Conservation (phyloP, 306 rosid genomes). For the Purshia tridentata region DNA sequence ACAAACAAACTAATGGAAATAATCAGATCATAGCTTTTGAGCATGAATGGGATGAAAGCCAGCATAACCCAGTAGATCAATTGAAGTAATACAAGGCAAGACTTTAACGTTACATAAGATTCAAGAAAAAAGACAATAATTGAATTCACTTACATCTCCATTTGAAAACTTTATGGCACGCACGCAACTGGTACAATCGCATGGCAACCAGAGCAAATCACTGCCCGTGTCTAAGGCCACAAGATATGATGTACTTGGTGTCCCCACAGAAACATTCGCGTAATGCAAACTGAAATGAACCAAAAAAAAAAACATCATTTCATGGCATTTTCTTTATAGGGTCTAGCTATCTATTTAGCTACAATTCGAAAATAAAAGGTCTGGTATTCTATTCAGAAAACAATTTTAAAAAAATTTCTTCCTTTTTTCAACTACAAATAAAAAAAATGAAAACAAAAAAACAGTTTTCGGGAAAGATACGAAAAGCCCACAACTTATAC, state of each 20-base stretch:
- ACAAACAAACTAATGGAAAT: background rate
- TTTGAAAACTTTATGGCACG: conserved; percentile 12
- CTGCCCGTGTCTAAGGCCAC: conserved; percentile 99
- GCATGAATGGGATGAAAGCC: background rate
- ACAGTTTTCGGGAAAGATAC: too few species aligned
- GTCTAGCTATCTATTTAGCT: background rate
- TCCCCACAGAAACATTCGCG: conserved; percentile 85
- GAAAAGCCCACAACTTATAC: too few species aligned
- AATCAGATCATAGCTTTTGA: background rate
- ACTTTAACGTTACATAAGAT: background rate
- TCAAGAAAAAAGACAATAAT: background rate
- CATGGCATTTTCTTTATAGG: background rate
- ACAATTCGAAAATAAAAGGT: too few species aligned
- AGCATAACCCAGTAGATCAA: background rate
- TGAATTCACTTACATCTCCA: conserved; percentile 39
- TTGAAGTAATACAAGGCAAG: background rate
- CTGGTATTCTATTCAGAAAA: too few species aligned
- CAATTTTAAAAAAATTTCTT: too few species aligned
- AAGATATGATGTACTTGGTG: conserved; percentile 61
- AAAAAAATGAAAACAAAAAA: too few species aligned
- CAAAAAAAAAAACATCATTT: background rate
- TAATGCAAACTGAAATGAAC: conserved; percentile 75
- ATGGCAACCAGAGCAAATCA: conserved; percentile 90
- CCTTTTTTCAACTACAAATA: too few species aligned
- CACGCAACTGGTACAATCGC: conserved; percentile 71